A percentile compares a stretch with the other conserved stretches of the same genome.
Conservation (phyloP, 345 rosid species). For the Sisymbrium altissimum region DNA sequence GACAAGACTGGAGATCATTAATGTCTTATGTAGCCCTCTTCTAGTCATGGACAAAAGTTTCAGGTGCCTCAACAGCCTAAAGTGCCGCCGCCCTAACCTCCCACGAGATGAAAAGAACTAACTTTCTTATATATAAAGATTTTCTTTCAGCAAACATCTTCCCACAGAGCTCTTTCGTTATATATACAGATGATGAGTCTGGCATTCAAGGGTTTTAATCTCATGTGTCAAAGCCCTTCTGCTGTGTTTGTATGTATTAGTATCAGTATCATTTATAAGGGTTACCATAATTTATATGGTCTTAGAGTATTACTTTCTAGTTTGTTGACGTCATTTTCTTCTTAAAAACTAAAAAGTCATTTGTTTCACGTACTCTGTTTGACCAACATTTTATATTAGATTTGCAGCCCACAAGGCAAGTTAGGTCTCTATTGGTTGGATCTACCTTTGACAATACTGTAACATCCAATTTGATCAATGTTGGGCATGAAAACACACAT, state of each 20-base stretch:
- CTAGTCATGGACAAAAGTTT: too few relatives aligned
- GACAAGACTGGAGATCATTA: background rate
- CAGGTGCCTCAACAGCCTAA: too few relatives aligned
- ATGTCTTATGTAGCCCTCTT: too few relatives aligned
- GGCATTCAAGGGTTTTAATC: background rate
- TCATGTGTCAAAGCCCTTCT: background rate
- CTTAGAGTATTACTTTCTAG: background rate
- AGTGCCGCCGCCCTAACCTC: too few relatives aligned
- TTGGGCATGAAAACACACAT: slow-evolving; percentile 28
- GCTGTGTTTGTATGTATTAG: too few relatives aligned
- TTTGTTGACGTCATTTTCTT: background rate
- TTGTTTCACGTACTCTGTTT: background rate
- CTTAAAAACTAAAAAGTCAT: background rate
- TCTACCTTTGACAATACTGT: slow-evolving; percentile 29
- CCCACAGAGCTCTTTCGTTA: background rate
- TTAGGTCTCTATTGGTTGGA: slow-evolving; percentile 32
- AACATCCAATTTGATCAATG: background rate
- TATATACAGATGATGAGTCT: background rate
- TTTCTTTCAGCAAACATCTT: background rate
- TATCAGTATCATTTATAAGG: background rate
- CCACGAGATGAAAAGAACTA: background rate
- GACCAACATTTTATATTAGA: background rate
- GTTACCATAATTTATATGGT: background rate
- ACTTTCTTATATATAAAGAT: background rate
- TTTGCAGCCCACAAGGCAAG: slow-evolving; percentile 1